phyloP scores from a whole-genome alignment of 2,329 filamentous ascomycete species.

The Cordyceps javanica region DNA sequence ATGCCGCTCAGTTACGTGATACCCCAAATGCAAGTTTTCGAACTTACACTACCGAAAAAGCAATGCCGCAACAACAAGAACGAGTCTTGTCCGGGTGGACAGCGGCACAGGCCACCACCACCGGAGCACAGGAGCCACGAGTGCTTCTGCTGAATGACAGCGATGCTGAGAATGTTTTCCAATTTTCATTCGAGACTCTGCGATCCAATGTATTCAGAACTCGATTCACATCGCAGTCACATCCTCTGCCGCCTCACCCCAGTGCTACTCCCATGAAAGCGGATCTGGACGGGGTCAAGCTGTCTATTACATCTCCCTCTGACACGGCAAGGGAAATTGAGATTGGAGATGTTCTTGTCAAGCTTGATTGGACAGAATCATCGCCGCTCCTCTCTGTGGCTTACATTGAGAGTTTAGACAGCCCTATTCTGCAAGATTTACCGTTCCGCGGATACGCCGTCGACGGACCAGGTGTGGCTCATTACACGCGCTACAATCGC shows the following conservation, averaged over 20 bases:
- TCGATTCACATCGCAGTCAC: slow-evolving; percentile 55
- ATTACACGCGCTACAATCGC: slow-evolving; percentile 58
- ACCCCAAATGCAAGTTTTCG: too few relatives aligned
- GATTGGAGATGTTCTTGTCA: slow-evolving; percentile 44
- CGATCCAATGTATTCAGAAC: slow-evolving; percentile 60
- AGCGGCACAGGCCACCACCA: slow-evolving; percentile 20
- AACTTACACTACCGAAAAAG: background rate
- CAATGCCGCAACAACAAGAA: slow-evolving; percentile 12
- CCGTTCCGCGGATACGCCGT: slow-evolving; percentile 59
- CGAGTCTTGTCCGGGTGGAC: slow-evolving; percentile 20
- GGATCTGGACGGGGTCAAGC: slow-evolving; percentile 25
- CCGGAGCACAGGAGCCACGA: slow-evolving; percentile 22
- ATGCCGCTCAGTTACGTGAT: background rate
- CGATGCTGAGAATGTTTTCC: slow-evolving; percentile 31
- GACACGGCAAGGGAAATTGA: slow-evolving; percentile 36
- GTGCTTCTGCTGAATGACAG: slow-evolving; percentile 17
- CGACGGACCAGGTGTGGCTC: slow-evolving; percentile 55
- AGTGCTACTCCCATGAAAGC: slow-evolving; percentile 42
- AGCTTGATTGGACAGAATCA: slow-evolving; percentile 48
- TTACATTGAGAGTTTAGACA: slow-evolving; percentile 38
- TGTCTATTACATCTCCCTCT: slow-evolving; percentile 24
- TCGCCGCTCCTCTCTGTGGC: slow-evolving; percentile 52
- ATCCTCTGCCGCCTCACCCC: slow-evolving; percentile 60
- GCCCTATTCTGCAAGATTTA: slow-evolving; percentile 56
- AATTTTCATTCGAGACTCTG: slow-evolving; percentile 59